These are phyloP conservation scores for Plenodomus biglobosus DNA, from an alignment of 2,329 filamentous ascomycete species.

Conservation along the genomic window DNA sequence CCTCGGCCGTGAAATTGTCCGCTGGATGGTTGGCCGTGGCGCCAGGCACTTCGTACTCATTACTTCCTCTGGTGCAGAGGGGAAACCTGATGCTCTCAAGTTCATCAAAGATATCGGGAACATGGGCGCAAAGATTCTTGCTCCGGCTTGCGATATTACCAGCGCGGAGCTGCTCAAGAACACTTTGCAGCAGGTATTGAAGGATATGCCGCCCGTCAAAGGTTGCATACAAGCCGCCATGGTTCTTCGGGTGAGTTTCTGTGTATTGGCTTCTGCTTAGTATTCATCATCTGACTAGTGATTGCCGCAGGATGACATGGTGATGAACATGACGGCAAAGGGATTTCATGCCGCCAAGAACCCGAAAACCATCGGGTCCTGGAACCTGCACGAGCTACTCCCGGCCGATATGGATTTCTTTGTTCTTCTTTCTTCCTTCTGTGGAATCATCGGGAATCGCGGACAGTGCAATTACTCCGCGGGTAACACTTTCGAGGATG, in stretches of 20 bases:
- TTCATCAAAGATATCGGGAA: neutral
- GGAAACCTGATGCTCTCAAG: neutral
- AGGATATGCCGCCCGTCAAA: constrained; percentile 23
- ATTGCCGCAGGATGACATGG: constrained; percentile 3
- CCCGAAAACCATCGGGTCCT: constrained; percentile 41
- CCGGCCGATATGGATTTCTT: constrained; percentile 25
- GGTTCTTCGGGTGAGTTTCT: constrained; percentile 14
- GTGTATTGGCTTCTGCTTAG: too few relatives aligned
- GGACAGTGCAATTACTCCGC: constrained; percentile 26
- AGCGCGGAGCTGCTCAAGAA: neutral
- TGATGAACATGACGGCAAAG: constrained; percentile 15
- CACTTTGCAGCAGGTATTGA: constrained; percentile 2
- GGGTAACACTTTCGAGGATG: constrained; percentile 25
- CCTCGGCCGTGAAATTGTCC: neutral
- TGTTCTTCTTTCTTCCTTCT: constrained; percentile 21
- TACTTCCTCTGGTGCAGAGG: neutral
- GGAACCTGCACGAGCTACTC: constrained; percentile 28
- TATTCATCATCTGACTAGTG: neutral
- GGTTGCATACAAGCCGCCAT: constrained; percentile 34
- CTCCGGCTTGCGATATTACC: neutral
- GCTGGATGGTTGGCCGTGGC: neutral
- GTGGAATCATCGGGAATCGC: constrained; percentile 19
- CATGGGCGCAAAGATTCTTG: neutral
- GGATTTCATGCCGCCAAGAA: constrained; percentile 4
- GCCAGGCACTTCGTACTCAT: neutral